These are phyloP conservation scores for Chlorella sp. DNA, from an alignment of 139 green algal species.

Conservation along the genomic window DNA sequence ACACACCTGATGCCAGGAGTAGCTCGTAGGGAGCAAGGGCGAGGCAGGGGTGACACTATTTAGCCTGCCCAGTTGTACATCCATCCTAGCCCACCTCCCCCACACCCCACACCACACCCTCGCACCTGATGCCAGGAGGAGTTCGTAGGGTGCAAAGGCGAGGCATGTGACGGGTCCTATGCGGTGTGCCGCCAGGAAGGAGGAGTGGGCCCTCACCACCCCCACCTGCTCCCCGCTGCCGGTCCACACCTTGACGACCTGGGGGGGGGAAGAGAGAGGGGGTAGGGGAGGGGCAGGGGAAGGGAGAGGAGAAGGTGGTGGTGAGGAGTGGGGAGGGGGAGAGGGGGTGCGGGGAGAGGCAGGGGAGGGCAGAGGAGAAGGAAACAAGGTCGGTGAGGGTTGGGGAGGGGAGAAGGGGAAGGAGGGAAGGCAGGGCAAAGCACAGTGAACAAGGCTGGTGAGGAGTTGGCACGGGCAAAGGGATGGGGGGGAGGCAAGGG, in stretches of 20 bases:
- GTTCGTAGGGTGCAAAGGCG: conserved; percentile 87
- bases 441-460: not conserved
- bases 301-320: not conserved
- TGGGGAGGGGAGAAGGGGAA: too few species aligned
- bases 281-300: not conserved
- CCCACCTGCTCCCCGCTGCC: conserved; percentile 69
- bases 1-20: conserved; percentile 73
- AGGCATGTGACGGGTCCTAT: conserved; percentile 82
- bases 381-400: not conserved
- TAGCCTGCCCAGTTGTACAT: too few species aligned
- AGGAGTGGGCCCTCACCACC: conserved; percentile 72
- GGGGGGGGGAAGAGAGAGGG: not conserved
- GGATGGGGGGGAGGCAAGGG: too few species aligned
- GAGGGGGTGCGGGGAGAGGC: not conserved
- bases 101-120: too few species aligned
- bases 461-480: too few species aligned
- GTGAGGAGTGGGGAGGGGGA: not conserved
- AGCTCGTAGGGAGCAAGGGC: conserved; percentile 89
- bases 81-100: too few species aligned
- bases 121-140: conserved; percentile 80
- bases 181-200: conserved; percentile 60
- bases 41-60: too few species aligned
- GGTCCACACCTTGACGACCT: conserved; percentile 69
- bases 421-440: not conserved
- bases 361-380: not conserved